Evolutionary conservation across 73 alveolate genomes (phyloP).

Genomic region (Tetrahymena thermophila): DNA sequence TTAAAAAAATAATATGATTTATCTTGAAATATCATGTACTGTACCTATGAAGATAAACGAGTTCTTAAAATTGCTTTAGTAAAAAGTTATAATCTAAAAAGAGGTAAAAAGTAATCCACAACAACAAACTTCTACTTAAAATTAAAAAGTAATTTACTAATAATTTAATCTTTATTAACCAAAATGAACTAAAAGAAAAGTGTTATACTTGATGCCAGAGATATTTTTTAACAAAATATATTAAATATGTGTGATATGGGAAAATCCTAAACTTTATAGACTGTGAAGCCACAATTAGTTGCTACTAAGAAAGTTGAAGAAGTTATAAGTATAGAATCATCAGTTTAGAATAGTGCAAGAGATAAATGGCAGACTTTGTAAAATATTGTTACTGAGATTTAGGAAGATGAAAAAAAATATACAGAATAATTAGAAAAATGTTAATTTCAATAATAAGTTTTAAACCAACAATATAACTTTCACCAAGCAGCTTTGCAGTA

Average conservation of each 20-base stretch:
- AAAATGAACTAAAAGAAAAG: background rate
- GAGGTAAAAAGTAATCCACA: background rate
- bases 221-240: background rate
- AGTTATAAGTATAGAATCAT: background rate
- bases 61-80: background rate
- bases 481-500: background rate
- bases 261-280: background rate
- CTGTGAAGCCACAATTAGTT: background rate
- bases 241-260: background rate
- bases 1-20: background rate
- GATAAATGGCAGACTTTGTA: background rate
- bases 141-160: background rate
- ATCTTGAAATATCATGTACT: background rate
- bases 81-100: background rate
- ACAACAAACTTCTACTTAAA: background rate
- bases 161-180: no score
- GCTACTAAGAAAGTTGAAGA: background rate
- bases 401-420: background rate
- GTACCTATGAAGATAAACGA: background rate
- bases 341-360: background rate
- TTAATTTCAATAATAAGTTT: background rate
- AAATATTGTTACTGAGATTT: background rate
- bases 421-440: background rate
- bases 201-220: background rate
- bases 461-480: background rate